Base-by-base conservation (phyloP, 163 green algal genomes). In the Scenedesmus sp. region DNA sequence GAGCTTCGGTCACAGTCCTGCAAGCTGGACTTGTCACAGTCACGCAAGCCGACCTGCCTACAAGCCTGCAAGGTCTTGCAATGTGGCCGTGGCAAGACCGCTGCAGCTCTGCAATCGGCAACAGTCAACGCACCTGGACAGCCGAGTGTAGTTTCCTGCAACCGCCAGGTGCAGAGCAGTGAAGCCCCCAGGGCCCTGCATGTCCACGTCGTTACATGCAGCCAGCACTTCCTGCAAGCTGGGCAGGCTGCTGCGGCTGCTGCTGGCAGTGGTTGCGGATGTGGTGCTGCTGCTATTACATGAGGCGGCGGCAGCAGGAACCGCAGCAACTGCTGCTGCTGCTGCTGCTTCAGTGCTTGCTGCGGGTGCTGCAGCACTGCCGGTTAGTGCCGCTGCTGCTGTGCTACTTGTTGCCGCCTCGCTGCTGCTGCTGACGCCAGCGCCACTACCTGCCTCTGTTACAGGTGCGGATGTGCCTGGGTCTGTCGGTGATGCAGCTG, bases 161-260 rank as follows among this genome's bases (percentile, higher is more conserved):
- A 66, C 83, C 57, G 85, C 85, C 52, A 90, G 64, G 59, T 90
- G 85, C 66, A 90, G 59, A 15, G 85, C 64, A 66, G 85, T 90
- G 12, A 90, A 66, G 46, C 85, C 85, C 2, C 66, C 64, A 26
- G 85, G 85, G 0, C 85, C 85, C 59, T 52, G 62, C 85, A 90
- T 18, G 52, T 90, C 34, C 23, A 88, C 82, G 26, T 73, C 18
- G 46, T 57, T 2, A 8, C 85, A 90, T 15, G 67, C 34, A 54
- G 59, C 46, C 46, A 64, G 52, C 64, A 83, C 7, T 4, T 83
- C 46, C 13, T 54, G 55, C 82, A 87, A 55, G 18, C 4, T 12
- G 52, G 52, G 82, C 57, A 87, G 54, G 23, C 82, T 82, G 84
- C 84, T 89, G 84, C 13, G 66, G 60, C 84, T 82, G 82, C 55